phyloP scores from a whole-genome alignment of 805 yeast genomes.

The Saccharomycopsis fodiens region DNA sequence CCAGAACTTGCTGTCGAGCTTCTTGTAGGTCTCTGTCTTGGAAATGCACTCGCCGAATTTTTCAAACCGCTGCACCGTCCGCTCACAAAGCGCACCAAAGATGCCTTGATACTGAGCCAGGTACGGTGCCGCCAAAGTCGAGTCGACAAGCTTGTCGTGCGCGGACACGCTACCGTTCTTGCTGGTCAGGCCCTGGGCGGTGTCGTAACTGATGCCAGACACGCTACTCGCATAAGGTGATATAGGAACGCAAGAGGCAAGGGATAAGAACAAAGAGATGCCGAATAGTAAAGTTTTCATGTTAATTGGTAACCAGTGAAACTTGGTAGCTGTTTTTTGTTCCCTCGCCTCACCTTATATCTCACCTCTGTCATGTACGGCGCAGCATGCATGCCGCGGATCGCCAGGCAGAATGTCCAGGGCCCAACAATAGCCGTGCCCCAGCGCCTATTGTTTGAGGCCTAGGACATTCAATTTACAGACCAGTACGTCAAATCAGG shows the following conservation, averaged over 20 bases:
- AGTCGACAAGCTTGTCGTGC: background rate
- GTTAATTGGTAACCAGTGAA: no score
- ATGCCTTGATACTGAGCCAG: constrained; percentile 8
- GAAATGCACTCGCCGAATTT: constrained; percentile 18
- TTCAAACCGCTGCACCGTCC: constrained; percentile 6
- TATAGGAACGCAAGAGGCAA: no score
- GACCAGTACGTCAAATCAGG: no score
- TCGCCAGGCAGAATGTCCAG: no score
- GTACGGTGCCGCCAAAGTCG: background rate
- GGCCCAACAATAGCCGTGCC: no score
- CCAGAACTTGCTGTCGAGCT: constrained; percentile 17
- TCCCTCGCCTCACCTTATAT: no score
- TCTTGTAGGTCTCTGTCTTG: constrained; percentile 8
- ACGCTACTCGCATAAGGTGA: background rate
- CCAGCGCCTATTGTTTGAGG: no score
- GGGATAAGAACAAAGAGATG: no score
- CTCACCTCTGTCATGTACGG: no score
- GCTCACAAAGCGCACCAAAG: constrained; percentile 15
- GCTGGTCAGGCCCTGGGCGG: background rate
- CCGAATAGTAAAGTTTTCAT: no score
- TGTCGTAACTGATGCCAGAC: background rate
- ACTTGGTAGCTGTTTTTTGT: no score
- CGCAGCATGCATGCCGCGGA: background rate
- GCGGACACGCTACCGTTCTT: background rate
- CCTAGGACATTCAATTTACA: no score